Evolutionary conservation across 345 rosid genomes (phyloP).

Genomic region (Aethionema arabicum): DNA sequence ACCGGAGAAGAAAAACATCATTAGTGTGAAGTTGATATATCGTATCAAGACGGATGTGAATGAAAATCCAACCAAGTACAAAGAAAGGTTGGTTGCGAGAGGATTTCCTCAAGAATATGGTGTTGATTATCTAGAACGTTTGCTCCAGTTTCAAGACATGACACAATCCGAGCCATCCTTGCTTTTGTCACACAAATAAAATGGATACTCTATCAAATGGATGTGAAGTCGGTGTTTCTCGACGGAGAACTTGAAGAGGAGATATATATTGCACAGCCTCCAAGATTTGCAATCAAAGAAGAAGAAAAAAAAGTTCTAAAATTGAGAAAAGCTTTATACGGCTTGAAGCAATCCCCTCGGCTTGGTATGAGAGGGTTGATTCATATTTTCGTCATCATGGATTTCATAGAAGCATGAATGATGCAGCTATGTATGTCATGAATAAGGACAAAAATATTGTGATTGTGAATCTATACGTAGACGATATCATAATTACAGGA

Average conservation of each 20-base stretch:
- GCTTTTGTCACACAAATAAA: background rate
- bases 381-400: background rate
- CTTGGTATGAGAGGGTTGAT: background rate
- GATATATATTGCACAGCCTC: background rate
- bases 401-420: background rate
- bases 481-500: background rate
- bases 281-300: background rate
- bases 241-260: too few relatives aligned
- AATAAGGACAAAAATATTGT: background rate
- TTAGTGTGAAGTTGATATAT: background rate
- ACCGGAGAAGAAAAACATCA: background rate
- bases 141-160: too few relatives aligned
- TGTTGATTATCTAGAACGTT: too few relatives aligned
- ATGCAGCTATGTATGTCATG: background rate
- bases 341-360: background rate
- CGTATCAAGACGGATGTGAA: background rate
- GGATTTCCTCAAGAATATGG: too few relatives aligned
- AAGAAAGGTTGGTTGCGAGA: background rate
- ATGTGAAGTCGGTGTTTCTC: background rate
- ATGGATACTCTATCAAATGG: background rate
- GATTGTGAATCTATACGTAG: too few relatives aligned
- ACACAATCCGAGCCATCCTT: background rate
- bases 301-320: background rate
- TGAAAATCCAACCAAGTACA: background rate
- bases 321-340: background rate